Evolutionary conservation across 805 yeast genomes (phyloP).

Genomic region (Myxozyma neotropica): DNA sequence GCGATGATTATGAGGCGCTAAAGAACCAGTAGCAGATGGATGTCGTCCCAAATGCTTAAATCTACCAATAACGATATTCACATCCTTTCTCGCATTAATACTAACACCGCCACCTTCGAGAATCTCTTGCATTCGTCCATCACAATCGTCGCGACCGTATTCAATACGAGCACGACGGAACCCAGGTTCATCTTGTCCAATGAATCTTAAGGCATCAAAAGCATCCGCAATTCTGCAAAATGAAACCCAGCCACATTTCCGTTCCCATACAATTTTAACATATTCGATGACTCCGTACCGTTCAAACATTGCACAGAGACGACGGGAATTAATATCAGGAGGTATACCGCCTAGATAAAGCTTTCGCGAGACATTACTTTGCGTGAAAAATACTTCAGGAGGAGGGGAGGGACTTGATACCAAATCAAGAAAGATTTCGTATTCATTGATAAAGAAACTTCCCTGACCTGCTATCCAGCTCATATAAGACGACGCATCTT

Average conservation of each 20-base stretch:
- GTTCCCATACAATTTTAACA: conserved; percentile 31
- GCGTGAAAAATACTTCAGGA: conserved; percentile 13
- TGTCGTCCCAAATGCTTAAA: conserved; percentile 25
- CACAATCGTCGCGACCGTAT: conserved; percentile 30
- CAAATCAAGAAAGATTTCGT: conserved; percentile 17
- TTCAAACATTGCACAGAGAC: conserved; percentile 19
- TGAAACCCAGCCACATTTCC: conserved; percentile 30
- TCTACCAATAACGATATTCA: conserved; percentile 26
- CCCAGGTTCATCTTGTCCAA: conserved; percentile 18
- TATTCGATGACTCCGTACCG: conserved; percentile 30
- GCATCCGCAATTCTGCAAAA: conserved; percentile 31
- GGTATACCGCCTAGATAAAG: conserved; percentile 25
- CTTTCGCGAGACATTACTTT: conserved; percentile 23
- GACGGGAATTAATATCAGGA: conserved; percentile 19
- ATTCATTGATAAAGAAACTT: conserved; percentile 22
- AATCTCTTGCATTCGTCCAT: conserved; percentile 26
- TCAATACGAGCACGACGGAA: conserved; percentile 24
- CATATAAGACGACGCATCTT: conserved; percentile 20
- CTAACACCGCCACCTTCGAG: conserved; percentile 29
- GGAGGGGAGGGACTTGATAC: conserved; percentile 20
- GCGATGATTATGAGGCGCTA: too few species aligned
- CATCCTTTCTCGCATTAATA: conserved; percentile 31
- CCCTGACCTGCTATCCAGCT: conserved; percentile 24
- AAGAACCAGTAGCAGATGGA: not conserved
- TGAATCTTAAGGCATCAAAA: conserved; percentile 25